Base-by-base conservation (phyloP, 2,329 filamentous ascomycete species). In the Botrytis paeoniae region DNA sequence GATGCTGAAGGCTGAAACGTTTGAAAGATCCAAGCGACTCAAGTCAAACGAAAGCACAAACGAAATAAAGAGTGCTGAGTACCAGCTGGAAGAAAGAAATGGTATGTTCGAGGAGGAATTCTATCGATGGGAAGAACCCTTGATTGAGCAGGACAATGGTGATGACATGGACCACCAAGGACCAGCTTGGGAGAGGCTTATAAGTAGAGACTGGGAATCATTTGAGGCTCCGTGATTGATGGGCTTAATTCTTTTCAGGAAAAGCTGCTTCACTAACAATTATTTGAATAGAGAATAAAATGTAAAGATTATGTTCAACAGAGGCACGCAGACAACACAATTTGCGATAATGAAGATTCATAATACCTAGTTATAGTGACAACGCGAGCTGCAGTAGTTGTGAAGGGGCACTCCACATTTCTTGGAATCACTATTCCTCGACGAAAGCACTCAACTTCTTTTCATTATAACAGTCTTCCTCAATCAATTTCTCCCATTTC, bases 401-500 rank as follows among this genome's bases (percentile, higher is more conserved):
- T 57, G 32, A 32, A 7, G 1, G 16, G 7, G 14, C n/a, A 32
- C n/a, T n/a, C 45, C 14, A 4, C 4, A 54, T 8, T 18, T 22
- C 12, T 43, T 29, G 25, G 12, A n/a, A 54, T 12, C 5, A 37
- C 43, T 66, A 70, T n/a, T 70, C 68, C 25, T 32, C 22, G n/a
- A 71, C 69, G 25, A 65, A 71, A 29, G 59, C 69, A 62, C 18
- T 32, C 59, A 71, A 54, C 59, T 71, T 71, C 41, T 29, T 64
- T 20, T 64, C 69, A 54, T 71, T 32, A 32, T 71, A 71, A 45
- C 69, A 64, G 6, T 71, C 69, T 32, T 64, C 59, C 32, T 71
- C 69, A 4, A 71, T 64, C 32, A 71, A 71, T 35, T 71, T 71
- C 43, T 71, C 69, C 69, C 59, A 71, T 39, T 64, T 64, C 69